Evolutionary conservation across 2,329 filamentous ascomycete genomes (phyloP), one percentile per base, ranked within the genome.

Genomic region (Fonsecaea erecta): DNA sequence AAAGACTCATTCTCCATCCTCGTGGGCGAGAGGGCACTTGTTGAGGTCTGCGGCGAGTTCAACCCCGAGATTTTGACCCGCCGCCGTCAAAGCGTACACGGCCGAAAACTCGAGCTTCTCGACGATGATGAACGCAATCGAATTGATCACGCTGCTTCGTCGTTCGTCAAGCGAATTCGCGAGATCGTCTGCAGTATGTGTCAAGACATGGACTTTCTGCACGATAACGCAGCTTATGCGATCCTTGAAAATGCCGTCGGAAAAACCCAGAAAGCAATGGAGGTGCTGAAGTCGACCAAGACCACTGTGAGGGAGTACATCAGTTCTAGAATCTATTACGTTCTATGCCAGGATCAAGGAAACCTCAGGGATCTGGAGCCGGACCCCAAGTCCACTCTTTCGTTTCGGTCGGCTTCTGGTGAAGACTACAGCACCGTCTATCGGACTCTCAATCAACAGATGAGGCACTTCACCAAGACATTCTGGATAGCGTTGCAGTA

Each of bases 11-110:
- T 89, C 69, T 79, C 82, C 11, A 82, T 89, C 28, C 79, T 90
- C 3, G 87, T 90, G 24, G 86, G 84, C 18, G 88, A 91, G 71
- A 80, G 84, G 58, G 87, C 87, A 2, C 71, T 90, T 12, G 78
- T 76, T 21, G 76, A 75, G 64, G 64, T 76, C 8, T 71, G 68
- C 18, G 65, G 71, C n/a, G 56, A 72, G 18, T 52, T 24, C 40
- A 35, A 57, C 21, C 32, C 52, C 12, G 26, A 51, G 35, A 60
- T 56, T 26, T 12, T 51, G n/a, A 51, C 51, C 24, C 63, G 30
- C 34, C 52, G 52, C 18, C 24, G 26, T 52, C 51, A 58, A n/a
- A 34, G 64, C 77, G 52, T 85, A 80, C 71, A 73, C 71, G 82
- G 84, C 40, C 82, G 86, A 32, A 76, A 74, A 9, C 71, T 78